Percentiles rank a stretch among this genome's conserved stretches.
phyloP scores from a whole-genome alignment of 73 alveolate species.

The Tetrahymena thermophila region DNA sequence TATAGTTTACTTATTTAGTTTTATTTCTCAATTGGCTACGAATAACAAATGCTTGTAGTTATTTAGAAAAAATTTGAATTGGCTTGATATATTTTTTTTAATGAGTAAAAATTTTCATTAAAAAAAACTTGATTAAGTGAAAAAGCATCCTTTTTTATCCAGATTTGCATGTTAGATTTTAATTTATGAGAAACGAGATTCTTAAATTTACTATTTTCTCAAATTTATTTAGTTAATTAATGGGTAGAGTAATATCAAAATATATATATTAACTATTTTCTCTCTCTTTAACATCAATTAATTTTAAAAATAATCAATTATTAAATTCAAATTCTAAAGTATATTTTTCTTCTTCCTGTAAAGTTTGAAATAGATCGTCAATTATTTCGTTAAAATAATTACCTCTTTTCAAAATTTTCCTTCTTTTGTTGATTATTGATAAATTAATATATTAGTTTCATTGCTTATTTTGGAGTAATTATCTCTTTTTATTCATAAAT shows the following conservation, averaged over 20 bases:
- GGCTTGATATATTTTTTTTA: no score
- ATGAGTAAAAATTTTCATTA: no score
- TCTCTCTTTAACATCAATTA: not conserved
- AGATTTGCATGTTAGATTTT: no score
- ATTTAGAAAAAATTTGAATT: no score
- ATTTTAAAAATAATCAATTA: no score
- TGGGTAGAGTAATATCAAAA: not conserved
- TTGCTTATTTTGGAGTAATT: not conserved
- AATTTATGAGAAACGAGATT: no score
- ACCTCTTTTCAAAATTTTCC: no score
- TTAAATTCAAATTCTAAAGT: not conserved
- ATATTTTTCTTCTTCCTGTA: not conserved
- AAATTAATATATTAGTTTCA: not conserved
- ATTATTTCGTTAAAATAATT: not conserved
- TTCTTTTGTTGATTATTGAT: not conserved
- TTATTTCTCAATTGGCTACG: no score
- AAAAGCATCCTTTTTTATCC: not conserved
- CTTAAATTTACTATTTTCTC: not conserved
- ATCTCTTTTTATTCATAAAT: not conserved
- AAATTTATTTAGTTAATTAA: no score
- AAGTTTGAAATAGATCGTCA: not conserved
- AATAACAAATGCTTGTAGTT: not conserved
- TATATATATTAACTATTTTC: not conserved
- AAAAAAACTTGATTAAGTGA: not conserved
- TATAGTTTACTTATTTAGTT: no score